Base-by-base conservation (phyloP, 345 rosid genomes). In the Citrus trifoliata region DNA sequence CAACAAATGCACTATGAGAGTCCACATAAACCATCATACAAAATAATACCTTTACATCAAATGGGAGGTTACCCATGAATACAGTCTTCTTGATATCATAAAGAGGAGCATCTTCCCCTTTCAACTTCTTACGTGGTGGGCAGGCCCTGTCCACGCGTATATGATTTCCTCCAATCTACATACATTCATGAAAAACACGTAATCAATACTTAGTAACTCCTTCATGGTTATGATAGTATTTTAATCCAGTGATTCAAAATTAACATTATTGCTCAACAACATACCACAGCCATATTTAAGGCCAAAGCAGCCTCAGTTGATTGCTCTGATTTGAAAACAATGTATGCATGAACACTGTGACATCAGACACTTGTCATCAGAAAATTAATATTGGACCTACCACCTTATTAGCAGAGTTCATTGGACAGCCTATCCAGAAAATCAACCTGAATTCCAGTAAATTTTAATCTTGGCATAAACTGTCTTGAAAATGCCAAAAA, bases 71-170 rank as follows among this genome's bases (percentile, higher is more conserved):
- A 77, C 99, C 99, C 63, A 94, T 81, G 70, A 97, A 94, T 73
- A 94, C 84, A 12, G 99, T 93, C 86, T 97, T 89, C 88, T 87
- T 93, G 82, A 83, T 80, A 83, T 97, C 98, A 79, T 96, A 96
- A 69, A 88, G 83, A 48, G 86, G 80, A 84, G 86, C 21, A 80
- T 61, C 80, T 28, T 83, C 93, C 70, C 90, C 95, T 84, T 89
- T 97, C 82, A 93, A 79, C 82, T 93, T 94, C 80, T 97, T 97
- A 38, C 95, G 92, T 75, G 99, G 99, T 3, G 99, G 98, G 80
- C 98, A 92, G 10, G 98, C 98, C 87, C 98, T 83, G 86, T 97
- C 99, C 62, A 97, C 97, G 37, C 98, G 98, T 62, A 97, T 81
- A 73, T 97, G 99, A 79, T 97, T 90, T 74, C 96, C 98, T 75